Base-by-base conservation (phyloP, 2,329 filamentous ascomycete genomes). In the Penicillium verrucosum region DNA sequence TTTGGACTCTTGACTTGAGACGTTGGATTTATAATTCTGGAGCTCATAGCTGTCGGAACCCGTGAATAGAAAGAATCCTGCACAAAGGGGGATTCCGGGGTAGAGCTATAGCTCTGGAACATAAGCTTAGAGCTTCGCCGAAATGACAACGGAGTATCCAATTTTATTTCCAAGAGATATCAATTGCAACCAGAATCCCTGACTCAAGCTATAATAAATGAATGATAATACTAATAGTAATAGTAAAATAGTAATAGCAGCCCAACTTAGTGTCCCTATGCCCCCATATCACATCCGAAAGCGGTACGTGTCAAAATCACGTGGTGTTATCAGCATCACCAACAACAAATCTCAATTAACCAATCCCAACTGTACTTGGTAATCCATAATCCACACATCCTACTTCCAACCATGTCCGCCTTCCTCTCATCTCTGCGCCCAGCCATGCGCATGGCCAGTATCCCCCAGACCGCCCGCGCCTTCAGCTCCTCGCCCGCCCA, bases 401-500 rank as follows among this genome's bases (percentile, higher is more conserved):
- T 37, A 37, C 27, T 38, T 21, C 18, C 29, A 58, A 64, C 58
- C 49, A 75, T 75, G 72, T 69, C 69, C 46, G 60, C 76, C 72
- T 84, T 73, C 71, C 82, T 78, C 78, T 81, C 79, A 76, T 81
- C 75, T 75, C 80, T 76, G 65, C 76, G 76, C 77, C 77, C 75
- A 65, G 67, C 73, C 77, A 71, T 76, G 76, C 70, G 77, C 79
- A 72, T 77, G 74, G 70, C 76, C 62, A 65, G 67, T 60, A 60
- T 74, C 56, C 62, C 77, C 60, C 62, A 69, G 56, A 67, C 77
- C 61, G 72, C 81, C 66, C 90, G 91, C 76, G 77, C 86, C 70
- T 96, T 97, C 84, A 90, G 86, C 79, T 86, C 86, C 66, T 78
- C 85, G 40, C 75, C 83, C 48, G 68, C 79, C 42, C 78, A 78